A percentile compares a stretch with the other conserved stretches of the same genome.
These are phyloP conservation scores for Leptomonas pyrrhocoris DNA, from an alignment of 208 protist genomes.

Conservation along the genomic window DNA sequence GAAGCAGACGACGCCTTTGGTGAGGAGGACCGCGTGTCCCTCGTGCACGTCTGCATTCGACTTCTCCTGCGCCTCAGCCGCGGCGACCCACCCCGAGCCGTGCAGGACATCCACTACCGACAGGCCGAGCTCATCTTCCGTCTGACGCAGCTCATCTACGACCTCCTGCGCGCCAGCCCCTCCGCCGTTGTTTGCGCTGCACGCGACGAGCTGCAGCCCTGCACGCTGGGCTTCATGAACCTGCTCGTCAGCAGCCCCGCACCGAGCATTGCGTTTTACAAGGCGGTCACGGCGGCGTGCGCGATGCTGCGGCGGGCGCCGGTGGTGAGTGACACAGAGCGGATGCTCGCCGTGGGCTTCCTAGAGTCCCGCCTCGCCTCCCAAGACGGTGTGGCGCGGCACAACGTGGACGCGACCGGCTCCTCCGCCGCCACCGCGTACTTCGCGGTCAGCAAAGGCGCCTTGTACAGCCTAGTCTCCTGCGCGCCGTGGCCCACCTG, in stretches of 20 bases:
- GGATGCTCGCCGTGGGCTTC: slow-evolving; percentile 66
- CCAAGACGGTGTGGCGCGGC: slow-evolving; percentile 4
- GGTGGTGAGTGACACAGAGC: slow-evolving; percentile 46
- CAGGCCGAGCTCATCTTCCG: slow-evolving; percentile 69
- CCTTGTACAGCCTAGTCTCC: slow-evolving; percentile 47
- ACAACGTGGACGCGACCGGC: background rate
- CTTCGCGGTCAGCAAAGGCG: slow-evolving; percentile 29
- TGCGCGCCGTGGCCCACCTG: slow-evolving; percentile 36
- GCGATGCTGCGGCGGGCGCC: slow-evolving; percentile 41
- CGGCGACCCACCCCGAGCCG: slow-evolving; percentile 31
- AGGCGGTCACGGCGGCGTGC: slow-evolving; percentile 59
- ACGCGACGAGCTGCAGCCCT: slow-evolving; percentile 33
- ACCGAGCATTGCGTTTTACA: slow-evolving; percentile 43
- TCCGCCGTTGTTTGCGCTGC: slow-evolving; percentile 31
- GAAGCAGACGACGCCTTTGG: slow-evolving; percentile 11
- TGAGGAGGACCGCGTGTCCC: slow-evolving; percentile 30
- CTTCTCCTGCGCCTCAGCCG: slow-evolving; percentile 39
- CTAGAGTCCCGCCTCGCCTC: slow-evolving; percentile 53
- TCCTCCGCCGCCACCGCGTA: slow-evolving; percentile 25
- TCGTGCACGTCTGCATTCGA: slow-evolving; percentile 32
- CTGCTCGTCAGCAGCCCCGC: slow-evolving; percentile 52
- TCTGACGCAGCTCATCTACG: slow-evolving; percentile 51
- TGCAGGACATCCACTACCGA: slow-evolving; percentile 46
- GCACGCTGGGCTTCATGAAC: slow-evolving; percentile 37
- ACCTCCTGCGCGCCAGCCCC: slow-evolving; percentile 47